Evolutionary conservation across 2,329 filamentous ascomycete species (phyloP), one percentile per base, ranked within the genome.

Genomic region (Fusarium kyushuense): DNA sequence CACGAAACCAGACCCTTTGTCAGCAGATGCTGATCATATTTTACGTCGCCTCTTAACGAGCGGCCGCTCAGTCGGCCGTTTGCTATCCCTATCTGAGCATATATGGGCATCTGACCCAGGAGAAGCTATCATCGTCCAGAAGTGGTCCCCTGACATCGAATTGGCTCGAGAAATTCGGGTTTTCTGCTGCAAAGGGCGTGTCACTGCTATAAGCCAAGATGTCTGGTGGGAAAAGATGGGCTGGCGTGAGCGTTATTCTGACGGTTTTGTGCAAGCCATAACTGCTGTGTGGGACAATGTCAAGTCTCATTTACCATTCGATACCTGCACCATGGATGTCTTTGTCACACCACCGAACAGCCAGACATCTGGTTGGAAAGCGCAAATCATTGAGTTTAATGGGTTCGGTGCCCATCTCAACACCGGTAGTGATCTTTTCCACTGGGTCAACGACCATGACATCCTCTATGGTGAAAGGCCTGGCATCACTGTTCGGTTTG

Each of bases 191-290:
- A 47, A 47, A 47, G 43, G 43, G 17, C 43, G 43, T 14, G 27
- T 47, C 25, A 47, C 43, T 19, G 43, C 43, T 14, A 47, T 47
- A 7, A 47, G 43, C 23, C 43, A 47, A 33, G 43, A 47, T 14
- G 43, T 47, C 12, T 47, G 43, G 43, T 47, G 43, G 43, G 43
- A 47, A 29, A 47, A 47, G 25, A 47, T 47, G 43, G 43, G 43
- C 27, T 47, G 43, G 43, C 43, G 43, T 19, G 43, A 47, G 12
- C 43, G 43, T 8, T 47, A 47, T 17, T 47, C 43, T n/a, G 43
- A 47, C 5, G 43, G 43, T 17, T 47, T 47, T 32, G 43, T 47
- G 8, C 43, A 27, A 19, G 43, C 43, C 25, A 47, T 47, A 7
- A 47, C 43, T 16, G 43, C 6, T 5, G 43, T 47, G 6, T 47